Evolutionary conservation across 805 yeast genomes (phyloP).

Genomic region (Candida michaelii): DNA sequence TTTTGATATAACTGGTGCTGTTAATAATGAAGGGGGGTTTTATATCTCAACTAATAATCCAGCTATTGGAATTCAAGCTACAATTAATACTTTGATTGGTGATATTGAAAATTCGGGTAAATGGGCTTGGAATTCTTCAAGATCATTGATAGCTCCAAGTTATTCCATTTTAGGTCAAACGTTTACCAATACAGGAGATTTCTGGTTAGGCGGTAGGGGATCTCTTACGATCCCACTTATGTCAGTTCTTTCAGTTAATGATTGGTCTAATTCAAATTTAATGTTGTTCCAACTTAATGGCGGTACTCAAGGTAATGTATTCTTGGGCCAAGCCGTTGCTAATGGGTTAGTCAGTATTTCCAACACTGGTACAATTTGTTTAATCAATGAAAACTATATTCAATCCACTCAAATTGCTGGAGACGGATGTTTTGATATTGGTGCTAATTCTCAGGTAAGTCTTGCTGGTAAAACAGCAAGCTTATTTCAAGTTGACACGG

Average conservation of each 20-base stretch:
- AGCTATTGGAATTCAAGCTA: constrained; percentile 18
- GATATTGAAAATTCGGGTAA: constrained; percentile 15
- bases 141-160: constrained; percentile 13
- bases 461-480: constrained; percentile 9
- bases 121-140: constrained; percentile 18
- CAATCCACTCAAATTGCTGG: constrained; percentile 25
- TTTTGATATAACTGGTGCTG: constrained; percentile 22
- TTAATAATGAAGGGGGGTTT: constrained; percentile 20
- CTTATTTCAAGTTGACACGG: constrained; percentile 2
- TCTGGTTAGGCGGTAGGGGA: constrained; percentile 20
- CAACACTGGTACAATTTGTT: constrained; percentile 28
- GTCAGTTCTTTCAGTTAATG: constrained; percentile 6
- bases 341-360: constrained; percentile 7
- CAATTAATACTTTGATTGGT: constrained; percentile 9
- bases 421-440: constrained; percentile 28
- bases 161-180: constrained; percentile 10
- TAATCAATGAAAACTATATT: constrained; percentile 21
- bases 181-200: constrained; percentile 19
- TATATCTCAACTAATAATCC: constrained; percentile 19
- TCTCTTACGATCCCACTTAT: constrained; percentile 10
- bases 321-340: constrained; percentile 13
- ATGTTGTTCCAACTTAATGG: constrained; percentile 19
- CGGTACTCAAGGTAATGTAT: constrained; percentile 16
- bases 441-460: constrained; percentile 11
- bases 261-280: constrained; percentile 19